phyloP scores from a whole-genome alignment of 495 filamentous ascomycete species.

The Tuber aestivum region DNA sequence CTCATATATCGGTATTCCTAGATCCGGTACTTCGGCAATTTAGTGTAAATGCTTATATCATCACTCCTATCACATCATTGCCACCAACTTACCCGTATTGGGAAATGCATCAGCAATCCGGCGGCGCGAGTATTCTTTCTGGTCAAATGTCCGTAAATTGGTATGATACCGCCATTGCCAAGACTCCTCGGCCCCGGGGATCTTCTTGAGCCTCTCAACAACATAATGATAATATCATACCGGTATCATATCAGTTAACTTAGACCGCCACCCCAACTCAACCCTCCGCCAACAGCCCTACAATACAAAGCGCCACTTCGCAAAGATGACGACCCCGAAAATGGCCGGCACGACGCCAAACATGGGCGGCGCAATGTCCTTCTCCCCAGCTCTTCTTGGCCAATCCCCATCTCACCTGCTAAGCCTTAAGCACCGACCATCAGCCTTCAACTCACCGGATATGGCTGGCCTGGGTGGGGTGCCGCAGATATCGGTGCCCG shows the following conservation, averaged over 20 bases:
- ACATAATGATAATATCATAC: not conserved
- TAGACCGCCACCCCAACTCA: not conserved
- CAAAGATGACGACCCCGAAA: slow-evolving; percentile 37
- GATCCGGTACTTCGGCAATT: no score
- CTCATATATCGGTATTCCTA: no score
- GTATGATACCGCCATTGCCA: not conserved
- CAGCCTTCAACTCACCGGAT: slow-evolving; percentile 32
- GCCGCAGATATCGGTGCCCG: slow-evolving; percentile 12
- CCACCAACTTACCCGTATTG: no score
- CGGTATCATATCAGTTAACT: not conserved
- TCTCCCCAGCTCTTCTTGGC: slow-evolving; percentile 39
- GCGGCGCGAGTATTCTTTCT: no score
- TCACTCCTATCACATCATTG: no score
- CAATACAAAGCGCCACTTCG: not conserved
- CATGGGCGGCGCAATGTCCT: slow-evolving; percentile 26
- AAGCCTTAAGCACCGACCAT: slow-evolving; percentile 33
- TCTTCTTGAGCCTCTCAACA: not conserved
- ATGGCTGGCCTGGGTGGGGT: slow-evolving; percentile 19
- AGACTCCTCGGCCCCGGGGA: not conserved
- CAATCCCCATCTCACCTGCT: slow-evolving; percentile 36
- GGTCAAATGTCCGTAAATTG: not conserved
- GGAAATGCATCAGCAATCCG: no score
- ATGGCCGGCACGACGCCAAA: slow-evolving; percentile 34
- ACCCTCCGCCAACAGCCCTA: not conserved
- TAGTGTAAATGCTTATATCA: no score